Evolutionary conservation across 2,329 filamentous ascomycete species (phyloP), one percentile per base, ranked within the genome.

Genomic region (Alternaria consortialis): DNA sequence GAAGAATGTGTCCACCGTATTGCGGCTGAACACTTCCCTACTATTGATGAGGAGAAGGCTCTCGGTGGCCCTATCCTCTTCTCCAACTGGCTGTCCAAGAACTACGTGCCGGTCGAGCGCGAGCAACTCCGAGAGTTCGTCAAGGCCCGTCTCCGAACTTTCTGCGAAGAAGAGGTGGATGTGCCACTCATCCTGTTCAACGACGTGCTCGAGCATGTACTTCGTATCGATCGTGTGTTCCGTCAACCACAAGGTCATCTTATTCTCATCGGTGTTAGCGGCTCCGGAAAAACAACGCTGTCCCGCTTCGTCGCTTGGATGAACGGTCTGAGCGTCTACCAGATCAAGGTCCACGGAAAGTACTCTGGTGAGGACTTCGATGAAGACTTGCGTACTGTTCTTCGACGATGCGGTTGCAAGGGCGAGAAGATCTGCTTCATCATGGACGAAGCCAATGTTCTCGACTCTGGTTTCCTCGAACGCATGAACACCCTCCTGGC

Each of bases 401-500:
- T 99, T 40, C 90, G 95, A 46, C 88, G 95, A 58, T 96, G 93
- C 71, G 95, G 95, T 65, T 98, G 94, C 84, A 97, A 97, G 84
- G 95, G 95, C 36, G 95, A 99, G 79, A 98, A 98, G 84, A 97
- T 99, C 50, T 99, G 96, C 82, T 99, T 99, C 84, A 97, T 99
- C 83, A 98, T 99, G 94, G 95, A 99, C 77, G 95, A 99, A 82
- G 91, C 94, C 9, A 99, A 99, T 73, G 95, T 99, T 36, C 86
- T 99, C 29, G 95, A 99, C 79, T 99, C 95, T 43, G 95, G 95
- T 55, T 99, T 99, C 88, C 81, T 99, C 56, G 95, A 99, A 80
- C 90, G 96, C 72, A 99, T 99, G 95, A 99, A 99, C 78, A 99
- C 95, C 0, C 83, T 99, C 52, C 89, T 99, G 63, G 96, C 95